Percentiles rank a stretch among this genome's conserved stretches.
Conservation (phyloP, 2,329 filamentous ascomycete genomes). For the Fusarium sp. region DNA sequence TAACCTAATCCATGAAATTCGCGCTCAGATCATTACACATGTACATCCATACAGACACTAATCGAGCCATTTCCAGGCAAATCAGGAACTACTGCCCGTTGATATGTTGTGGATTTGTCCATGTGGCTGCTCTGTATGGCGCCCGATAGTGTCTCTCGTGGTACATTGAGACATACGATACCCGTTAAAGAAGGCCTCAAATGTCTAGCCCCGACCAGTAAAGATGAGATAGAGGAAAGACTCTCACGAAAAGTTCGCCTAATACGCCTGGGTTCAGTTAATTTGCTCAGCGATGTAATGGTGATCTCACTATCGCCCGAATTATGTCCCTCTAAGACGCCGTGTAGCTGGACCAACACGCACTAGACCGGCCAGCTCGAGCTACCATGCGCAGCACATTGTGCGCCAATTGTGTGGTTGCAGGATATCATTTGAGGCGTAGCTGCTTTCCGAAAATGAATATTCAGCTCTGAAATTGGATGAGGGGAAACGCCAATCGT, state of each 20-base stretch:
- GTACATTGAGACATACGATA: rapidly evolving
- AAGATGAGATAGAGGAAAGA: neutral
- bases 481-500: neutral
- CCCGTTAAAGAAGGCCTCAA: neutral
- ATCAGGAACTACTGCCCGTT: neutral
- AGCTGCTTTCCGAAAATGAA: neutral
- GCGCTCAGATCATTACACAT: neutral
- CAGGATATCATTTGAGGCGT: neutral
- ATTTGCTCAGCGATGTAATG: neutral
- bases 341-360: rapidly evolving
- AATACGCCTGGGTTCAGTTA: no score
- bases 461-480: neutral
- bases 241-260: neutral
- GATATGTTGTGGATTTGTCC: rapidly evolving
- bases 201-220: rapidly evolving
- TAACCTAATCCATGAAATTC: rapidly evolving
- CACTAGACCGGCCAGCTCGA: neutral
- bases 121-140: neutral
- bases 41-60: no score
- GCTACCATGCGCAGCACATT: neutral
- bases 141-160: neutral
- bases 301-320: neutral
- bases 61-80: rapidly evolving
- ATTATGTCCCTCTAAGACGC: neutral
- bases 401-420: neutral